These are phyloP conservation scores for Patellifolia procumbens DNA, from an alignment of 179 eudicot genomes.

Conservation along the genomic window DNA sequence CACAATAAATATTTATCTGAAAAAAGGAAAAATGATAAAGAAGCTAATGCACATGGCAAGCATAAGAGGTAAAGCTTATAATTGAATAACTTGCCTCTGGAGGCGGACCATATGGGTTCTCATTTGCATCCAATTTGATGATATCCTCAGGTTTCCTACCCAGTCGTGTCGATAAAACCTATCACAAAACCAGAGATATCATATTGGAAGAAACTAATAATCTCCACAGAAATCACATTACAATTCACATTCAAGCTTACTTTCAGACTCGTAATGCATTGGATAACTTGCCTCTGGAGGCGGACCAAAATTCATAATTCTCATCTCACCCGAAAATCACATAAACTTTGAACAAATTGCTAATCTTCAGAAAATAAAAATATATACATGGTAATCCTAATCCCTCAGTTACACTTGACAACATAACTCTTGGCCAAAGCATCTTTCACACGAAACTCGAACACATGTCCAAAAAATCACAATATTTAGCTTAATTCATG, in stretches of 20 bases:
- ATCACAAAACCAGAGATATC: constrained; percentile 15
- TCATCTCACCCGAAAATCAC: background rate
- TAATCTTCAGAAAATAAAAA: background rate
- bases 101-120: constrained; percentile 98
- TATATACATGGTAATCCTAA: background rate
- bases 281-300: no score
- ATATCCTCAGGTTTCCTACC: constrained; percentile 96
- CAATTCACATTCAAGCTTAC: background rate
- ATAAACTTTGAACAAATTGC: background rate
- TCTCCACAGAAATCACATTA: no score
- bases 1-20: background rate
- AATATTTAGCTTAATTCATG: background rate
- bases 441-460: background rate
- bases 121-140: constrained; percentile 91
- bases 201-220: no score
- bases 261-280: background rate
- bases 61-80: background rate
- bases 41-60: background rate
- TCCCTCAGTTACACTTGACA: background rate
- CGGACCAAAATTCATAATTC: background rate
- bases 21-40: background rate
- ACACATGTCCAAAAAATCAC: background rate
- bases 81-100: constrained; percentile 76
- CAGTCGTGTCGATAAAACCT: constrained; percentile 87
- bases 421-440: background rate